phyloP scores from a whole-genome alignment of 345 rosid species.

The Citrus mangshanensis region DNA sequence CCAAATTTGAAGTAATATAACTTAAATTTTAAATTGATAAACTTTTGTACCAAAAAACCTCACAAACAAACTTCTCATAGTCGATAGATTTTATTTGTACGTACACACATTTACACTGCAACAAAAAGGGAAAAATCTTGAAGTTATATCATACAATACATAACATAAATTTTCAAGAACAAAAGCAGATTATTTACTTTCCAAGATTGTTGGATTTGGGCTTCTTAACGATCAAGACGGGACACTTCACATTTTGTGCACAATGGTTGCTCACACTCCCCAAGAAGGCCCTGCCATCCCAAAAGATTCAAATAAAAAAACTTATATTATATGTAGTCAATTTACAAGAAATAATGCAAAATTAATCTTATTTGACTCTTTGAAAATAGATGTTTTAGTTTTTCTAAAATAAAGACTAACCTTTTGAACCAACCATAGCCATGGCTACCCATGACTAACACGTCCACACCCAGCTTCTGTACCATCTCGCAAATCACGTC shows the following conservation, averaged over 20 bases:
- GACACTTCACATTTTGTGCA: slow-evolving; percentile 59
- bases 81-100: too few relatives aligned
- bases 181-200: neutral
- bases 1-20: neutral
- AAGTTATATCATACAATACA: too few relatives aligned
- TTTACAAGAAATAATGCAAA: too few relatives aligned
- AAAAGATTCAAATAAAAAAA: neutral
- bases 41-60: neutral
- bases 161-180: neutral
- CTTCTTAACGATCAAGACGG: slow-evolving; percentile 59
- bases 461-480: slow-evolving; percentile 39
- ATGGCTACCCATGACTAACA: slow-evolving; percentile 64
- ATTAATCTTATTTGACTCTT: too few relatives aligned
- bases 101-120: neutral
- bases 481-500: slow-evolving; percentile 57
- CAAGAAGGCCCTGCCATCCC: slow-evolving; percentile 39
- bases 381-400: too few relatives aligned
- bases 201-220: slow-evolving; percentile 27
- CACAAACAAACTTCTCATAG: neutral
- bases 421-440: slow-evolving; percentile 63
- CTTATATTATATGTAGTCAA: too few relatives aligned
- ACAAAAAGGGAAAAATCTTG: neutral
- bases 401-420: slow-evolving; percentile 2
- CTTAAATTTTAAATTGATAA: neutral
- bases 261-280: slow-evolving; percentile 76